These are phyloP conservation scores for Blepharisma stoltei DNA, from an alignment of 73 alveolate genomes.

Conservation along the genomic window DNA sequence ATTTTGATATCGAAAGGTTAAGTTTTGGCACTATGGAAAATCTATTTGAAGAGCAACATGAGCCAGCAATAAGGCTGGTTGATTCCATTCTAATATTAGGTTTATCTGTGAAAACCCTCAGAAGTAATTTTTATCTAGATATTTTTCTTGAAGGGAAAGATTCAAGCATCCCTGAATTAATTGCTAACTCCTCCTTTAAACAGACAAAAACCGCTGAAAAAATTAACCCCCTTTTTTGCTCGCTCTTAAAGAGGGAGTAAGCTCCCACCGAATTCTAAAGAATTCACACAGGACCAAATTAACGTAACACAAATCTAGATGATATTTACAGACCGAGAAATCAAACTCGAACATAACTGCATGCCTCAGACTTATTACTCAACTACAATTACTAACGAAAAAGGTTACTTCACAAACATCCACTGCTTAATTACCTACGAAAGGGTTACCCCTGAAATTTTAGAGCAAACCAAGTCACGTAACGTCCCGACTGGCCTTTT, in stretches of 20 bases:
- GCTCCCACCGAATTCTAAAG: neutral
- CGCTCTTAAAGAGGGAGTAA: too few relatives aligned
- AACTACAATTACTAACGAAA: slow-evolving; percentile 11
- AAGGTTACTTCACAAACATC: neutral
- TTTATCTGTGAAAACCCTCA: neutral
- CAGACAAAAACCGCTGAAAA: too few relatives aligned
- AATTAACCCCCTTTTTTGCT: too few relatives aligned
- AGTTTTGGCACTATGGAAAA: neutral
- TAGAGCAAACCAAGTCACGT: slow-evolving; percentile 2
- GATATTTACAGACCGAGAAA: neutral
- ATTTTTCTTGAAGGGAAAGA: slow-evolving; percentile 11
- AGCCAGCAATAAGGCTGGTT: slow-evolving; percentile 11
- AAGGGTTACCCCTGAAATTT: neutral
- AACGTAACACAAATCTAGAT: neutral
- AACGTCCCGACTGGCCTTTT: neutral
- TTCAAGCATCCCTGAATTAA: slow-evolving; percentile 1
- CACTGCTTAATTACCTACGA: slow-evolving; percentile 22
- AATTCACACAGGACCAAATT: neutral
- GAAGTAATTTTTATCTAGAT: slow-evolving; percentile 2
- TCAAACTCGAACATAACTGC: neutral
- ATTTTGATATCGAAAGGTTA: neutral
- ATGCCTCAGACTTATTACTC: slow-evolving; percentile 4
- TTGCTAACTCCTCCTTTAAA: too few relatives aligned
- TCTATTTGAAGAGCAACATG: neutral
- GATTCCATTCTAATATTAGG: neutral